These are phyloP conservation scores for Trichoderma sp. DNA, from an alignment of 2,329 filamentous ascomycete genomes.

Conservation along the genomic window DNA sequence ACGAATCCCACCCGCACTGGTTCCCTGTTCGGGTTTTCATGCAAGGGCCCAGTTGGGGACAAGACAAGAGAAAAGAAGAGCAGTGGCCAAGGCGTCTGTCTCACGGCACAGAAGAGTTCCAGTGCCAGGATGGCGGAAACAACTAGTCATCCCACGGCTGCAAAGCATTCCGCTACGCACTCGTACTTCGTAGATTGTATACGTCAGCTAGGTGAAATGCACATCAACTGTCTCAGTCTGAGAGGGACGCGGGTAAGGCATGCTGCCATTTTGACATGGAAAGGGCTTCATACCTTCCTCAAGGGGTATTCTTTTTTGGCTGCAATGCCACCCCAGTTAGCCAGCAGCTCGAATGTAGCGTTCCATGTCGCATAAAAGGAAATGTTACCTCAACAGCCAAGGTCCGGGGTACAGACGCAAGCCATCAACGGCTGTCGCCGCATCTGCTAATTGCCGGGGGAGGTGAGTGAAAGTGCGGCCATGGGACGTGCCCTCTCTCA, in stretches of 20 bases:
- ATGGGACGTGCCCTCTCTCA: neutral
- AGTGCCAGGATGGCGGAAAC: conserved; percentile 9
- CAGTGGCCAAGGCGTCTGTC: neutral
- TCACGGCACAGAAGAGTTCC: neutral
- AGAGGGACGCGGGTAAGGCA: neutral
- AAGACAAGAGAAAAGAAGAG: neutral
- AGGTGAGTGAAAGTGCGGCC: neutral
- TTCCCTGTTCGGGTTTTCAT: neutral
- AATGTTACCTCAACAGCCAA: conserved; percentile 18
- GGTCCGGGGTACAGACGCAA: conserved; percentile 17
- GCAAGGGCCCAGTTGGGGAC: conserved; percentile 10
- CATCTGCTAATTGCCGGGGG: conserved; percentile 11
- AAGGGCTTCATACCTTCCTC: conserved; percentile 23
- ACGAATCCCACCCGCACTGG: conserved; percentile 5
- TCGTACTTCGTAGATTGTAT: neutral
- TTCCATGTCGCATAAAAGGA: conserved; percentile 12
- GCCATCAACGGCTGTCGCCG: conserved; percentile 12
- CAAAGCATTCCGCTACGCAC: neutral
- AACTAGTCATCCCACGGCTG: neutral
- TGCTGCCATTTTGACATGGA: conserved; percentile 6
- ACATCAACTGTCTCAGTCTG: neutral
- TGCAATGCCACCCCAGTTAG: conserved; percentile 22
- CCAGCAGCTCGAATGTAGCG: conserved; percentile 15
- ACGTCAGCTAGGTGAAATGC: neutral
- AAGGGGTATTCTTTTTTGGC: conserved; percentile 17